A percentile compares a stretch with the other conserved stretches of the same genome.
Evolutionary conservation across 768 basidiomycete species (phyloP).

Genomic region (Lepiota brunneoincarnata): DNA sequence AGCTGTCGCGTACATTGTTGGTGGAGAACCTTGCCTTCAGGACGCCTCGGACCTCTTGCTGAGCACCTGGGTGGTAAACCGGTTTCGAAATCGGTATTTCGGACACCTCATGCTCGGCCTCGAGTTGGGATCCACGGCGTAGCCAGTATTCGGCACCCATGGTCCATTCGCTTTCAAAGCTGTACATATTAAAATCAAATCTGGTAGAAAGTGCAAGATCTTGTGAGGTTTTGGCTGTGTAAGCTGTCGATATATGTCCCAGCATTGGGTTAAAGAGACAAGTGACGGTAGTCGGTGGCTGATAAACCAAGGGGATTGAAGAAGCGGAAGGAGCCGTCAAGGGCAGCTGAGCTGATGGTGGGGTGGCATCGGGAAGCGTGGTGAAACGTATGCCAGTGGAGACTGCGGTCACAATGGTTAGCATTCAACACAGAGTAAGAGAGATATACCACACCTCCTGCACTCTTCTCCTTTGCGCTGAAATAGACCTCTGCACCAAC

Average conservation of each 20-base stretch:
- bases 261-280: constrained; percentile 96
- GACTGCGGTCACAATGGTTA: constrained; percentile 42
- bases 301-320: constrained; percentile 42
- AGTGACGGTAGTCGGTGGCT: constrained; percentile 93
- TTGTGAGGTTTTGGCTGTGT: constrained; percentile 82
- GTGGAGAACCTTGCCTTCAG: constrained; percentile 90
- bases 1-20: constrained; percentile 61
- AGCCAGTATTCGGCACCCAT: constrained; percentile 98
- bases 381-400: constrained; percentile 95
- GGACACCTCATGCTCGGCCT: constrained; percentile 14
- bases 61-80: constrained; percentile 8
- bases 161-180: constrained; percentile 95
- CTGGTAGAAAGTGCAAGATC: constrained; percentile 86
- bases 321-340: constrained; percentile 30
- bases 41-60: constrained; percentile 65
- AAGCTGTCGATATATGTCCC: constrained; percentile 89
- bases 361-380: constrained; percentile 79
- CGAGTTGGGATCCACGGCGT: constrained; percentile 42
- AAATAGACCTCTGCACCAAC: constrained; percentile 93
- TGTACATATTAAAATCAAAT: constrained; percentile 96
- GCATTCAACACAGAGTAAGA: not conserved
- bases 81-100: not conserved
- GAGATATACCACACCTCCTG: constrained; percentile 65
- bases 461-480: constrained; percentile 89
- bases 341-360: constrained; percentile 57